Evolutionary conservation across 495 filamentous ascomycete species (phyloP), one percentile per base, ranked within the genome.

Genomic region (Poronia punctata): DNA sequence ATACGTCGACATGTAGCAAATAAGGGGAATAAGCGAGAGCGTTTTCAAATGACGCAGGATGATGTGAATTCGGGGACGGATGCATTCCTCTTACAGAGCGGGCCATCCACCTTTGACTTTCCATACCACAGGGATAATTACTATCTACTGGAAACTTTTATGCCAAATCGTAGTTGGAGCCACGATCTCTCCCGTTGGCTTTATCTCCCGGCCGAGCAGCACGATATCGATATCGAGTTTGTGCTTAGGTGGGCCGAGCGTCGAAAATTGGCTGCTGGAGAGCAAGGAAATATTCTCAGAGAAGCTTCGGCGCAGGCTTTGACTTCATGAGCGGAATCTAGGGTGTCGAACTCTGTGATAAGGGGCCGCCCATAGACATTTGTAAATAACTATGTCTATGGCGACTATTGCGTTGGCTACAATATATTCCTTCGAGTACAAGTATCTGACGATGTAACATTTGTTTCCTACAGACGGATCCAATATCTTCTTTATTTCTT

Each of bases 121-220:
- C 73, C 73, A 3, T 72, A 57, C 35, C 54, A 69, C 35, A 57
- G 74, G 20, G 75, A 76, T 40, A 65, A 66, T 15, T 78, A 78
- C 46, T 75, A 77, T 49, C 61, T 71, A 57, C 58, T 77, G 8
- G 64, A 70, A 45, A 68, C 62, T 9, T 76, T 66, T 38, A 34
- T 74, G 15, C 71, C 71, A 1, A 61, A 64, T 29, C 62, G 71
- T 20, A 57, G 57, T 7, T 74, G 71, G 71, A 64, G 52, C 25
- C 46, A 42, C 8, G 50, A 60, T 1, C 33, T 48, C 1, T 38
- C 60, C 17, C 43, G 39, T 20, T 76, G 68, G 70, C 46, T 66
- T 17, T 76, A 71, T 30, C 37, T 66, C 8, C 58, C 64, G 4
- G 62, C 53, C 2, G 52, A 59, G 5, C 60, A 68, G 42, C 70